These are phyloP conservation scores for Blastocystis sp. DNA, from an alignment of 352 stramenopile species.

Conservation along the genomic window DNA sequence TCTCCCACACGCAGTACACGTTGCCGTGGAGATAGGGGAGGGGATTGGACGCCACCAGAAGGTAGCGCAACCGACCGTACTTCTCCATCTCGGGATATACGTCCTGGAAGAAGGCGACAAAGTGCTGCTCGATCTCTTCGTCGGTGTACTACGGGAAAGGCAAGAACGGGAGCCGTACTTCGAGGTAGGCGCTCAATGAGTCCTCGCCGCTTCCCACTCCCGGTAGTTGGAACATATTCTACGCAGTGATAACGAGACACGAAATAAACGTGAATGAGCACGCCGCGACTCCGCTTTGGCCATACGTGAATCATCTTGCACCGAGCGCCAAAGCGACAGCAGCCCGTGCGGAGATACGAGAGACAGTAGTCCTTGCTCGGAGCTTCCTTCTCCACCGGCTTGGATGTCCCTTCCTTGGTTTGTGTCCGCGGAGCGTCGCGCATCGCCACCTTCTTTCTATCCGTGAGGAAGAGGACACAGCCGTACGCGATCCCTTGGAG, in stretches of 20 bases:
- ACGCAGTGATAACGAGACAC: background rate
- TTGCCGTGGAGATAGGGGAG: conserved; percentile 44
- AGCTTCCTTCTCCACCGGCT: background rate
- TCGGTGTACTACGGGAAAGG: conserved; percentile 21
- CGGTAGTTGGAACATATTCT: conserved; percentile 57
- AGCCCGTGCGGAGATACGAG: conserved; percentile 61
- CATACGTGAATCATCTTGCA: conserved; percentile 41
- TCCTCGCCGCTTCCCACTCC: background rate
- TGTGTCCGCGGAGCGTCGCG: background rate
- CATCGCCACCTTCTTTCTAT: conserved; percentile 25
- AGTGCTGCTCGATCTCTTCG: conserved; percentile 27
- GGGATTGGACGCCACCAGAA: conserved; percentile 12
- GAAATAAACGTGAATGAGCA: conserved; percentile 48
- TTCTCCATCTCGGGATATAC: conserved; percentile 6
- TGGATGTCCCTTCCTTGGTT: background rate
- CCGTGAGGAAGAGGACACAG: background rate
- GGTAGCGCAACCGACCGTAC: conserved; percentile 17
- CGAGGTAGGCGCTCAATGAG: conserved; percentile 24
- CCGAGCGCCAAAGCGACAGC: conserved; percentile 47
- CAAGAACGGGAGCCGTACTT: background rate
- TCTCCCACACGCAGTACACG: conserved; percentile 68
- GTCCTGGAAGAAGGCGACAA: conserved; percentile 32
- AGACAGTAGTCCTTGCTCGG: conserved; percentile 22
- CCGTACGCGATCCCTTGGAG: conserved; percentile 53
- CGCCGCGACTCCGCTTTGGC: conserved; percentile 27